Evolutionary conservation across 305 asterid genomes (phyloP), one percentile per base, ranked within the genome.

Genomic region (Solanum hybrid): DNA sequence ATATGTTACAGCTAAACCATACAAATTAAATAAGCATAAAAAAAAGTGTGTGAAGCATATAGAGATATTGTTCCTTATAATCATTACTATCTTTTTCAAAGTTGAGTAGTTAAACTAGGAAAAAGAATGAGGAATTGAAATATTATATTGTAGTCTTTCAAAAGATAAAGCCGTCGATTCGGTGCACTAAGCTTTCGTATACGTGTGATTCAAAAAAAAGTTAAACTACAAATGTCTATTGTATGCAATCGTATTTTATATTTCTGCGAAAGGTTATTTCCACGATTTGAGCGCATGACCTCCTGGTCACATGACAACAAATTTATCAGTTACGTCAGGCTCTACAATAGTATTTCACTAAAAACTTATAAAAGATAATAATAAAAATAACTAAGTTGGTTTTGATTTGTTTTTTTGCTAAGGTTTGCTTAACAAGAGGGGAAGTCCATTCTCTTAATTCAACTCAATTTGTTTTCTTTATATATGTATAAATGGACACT

Each of bases 341-440:
- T 11, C 4, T 32, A 8, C 1, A 34, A 15, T 11, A 86, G 11
- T 10, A n/a, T 34, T 86, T 66, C 24, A 22, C 5, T 29, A 35
- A 10, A 84, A 66, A n/a, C 27, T 45, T 66, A 26, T 76, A 80
- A 13, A 87, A 77, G 42, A 85, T 86, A 81, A 88, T 92, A 92
- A 81, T 78, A 88, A 91, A 85, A 42, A n/a, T 88, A 89, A 91
- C 76, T n/a, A 88, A 85, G 94, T 94, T 95, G 93, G 94, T 92
- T 90, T 85, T 71, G 79, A 81, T 76, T 84, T 34, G 94, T 93
- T 89, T 89, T 91, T 92, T 92, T 94, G 69, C 93, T 86, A 71
- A 91, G 92, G 96, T 89, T 95, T 93, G 97, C 97, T 97, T 97
- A 90, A 92, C 89, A 93, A 72, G 78, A 89, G 77, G 94, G 96